Base-by-base conservation (phyloP, 225 moss, liverwort and hornwort genomes). In the Marchantia polymorpha region DNA sequence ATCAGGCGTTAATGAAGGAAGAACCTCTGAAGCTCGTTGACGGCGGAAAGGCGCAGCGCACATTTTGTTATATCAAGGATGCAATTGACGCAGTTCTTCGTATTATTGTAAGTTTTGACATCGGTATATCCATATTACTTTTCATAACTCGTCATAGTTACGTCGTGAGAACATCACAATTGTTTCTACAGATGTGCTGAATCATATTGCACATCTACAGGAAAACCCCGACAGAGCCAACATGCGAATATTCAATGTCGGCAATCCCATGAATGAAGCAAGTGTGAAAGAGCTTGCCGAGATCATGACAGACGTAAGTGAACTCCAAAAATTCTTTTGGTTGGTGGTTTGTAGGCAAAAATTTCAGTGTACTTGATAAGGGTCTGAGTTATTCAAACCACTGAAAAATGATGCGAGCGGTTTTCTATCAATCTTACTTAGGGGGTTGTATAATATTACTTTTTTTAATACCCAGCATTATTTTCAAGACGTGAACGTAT, bases 201-300 rank as follows among this genome's bases (percentile, higher is more conserved):
- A 39, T 39, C 39, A 39, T 39, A 56, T 19, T 56, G 56, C 56
- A 56, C 13, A 12, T 6, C 14, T 19, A 11, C 83, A 90, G 90
- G 90, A 90, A 55, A 90, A 90, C 20, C 90, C 90, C 17, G 77
- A 81, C 1, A 56, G 88, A 83, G 90, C 88, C 2, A 90, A 90
- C 52, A 88, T 88, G 8, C 88, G 86, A 2, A 88, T 90, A 49
- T 90, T 90, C 84, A 90, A 90, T 64, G 90, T 90, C 2, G 90
- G 90, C 70, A 90, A 90, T 79, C 85, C 90, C 63, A 20, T 83
- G 52, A 90, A 90, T 16, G 88, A 90, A 80, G 82, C 82, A 29
- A 83, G 81, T 1, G 76, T 90, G 53, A 81, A 81, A 53, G 86
- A 90, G 81, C 88, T 88, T 0, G 90, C 90, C 2, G 88, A 90